Conservation (phyloP, 441 rosid genomes). For the Breynia disticha region DNA sequence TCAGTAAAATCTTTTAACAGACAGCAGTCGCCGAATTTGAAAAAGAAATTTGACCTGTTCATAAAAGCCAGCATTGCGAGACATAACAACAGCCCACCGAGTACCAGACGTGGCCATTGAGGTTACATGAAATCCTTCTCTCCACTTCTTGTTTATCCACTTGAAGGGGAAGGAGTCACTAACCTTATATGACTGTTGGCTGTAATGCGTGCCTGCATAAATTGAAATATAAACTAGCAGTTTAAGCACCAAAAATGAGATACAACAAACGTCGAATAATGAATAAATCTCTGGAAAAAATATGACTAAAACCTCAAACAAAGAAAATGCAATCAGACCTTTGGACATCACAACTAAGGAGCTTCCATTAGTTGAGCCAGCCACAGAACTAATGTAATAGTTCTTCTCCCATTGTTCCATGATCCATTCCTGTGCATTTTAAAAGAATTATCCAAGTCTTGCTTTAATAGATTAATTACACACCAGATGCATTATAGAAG, state of each 20-base stretch:
- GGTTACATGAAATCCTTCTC: conserved; percentile 96
- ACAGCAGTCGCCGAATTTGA: neutral
- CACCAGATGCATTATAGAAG: neutral
- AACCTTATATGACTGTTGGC: conserved; percentile 96
- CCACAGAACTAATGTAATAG: conserved; percentile 85
- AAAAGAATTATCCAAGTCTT: neutral
- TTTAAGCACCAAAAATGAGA: neutral
- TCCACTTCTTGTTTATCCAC: conserved; percentile 99
- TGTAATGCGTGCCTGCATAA: conserved; percentile 75
- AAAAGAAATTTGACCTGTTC: conserved; percentile 57
- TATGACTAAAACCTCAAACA: neutral
- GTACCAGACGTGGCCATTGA: conserved; percentile 99
- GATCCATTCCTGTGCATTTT: conserved; percentile 75
- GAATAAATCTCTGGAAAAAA: neutral
- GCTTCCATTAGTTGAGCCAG: conserved; percentile 87
- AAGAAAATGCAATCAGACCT: conserved; percentile 39
- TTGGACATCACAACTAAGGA: conserved; percentile 99
- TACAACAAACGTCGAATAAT: neutral
- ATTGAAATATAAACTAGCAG: neutral
- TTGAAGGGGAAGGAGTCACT: conserved; percentile 97
- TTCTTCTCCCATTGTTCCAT: conserved; percentile 99
- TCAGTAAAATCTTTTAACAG: too few relatives aligned
- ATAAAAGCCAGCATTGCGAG: conserved; percentile 98
- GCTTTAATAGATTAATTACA: conserved; percentile 2
- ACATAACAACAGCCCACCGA: conserved; percentile 99